Conservation (phyloP, 2,329 filamentous ascomycete genomes). For the Aspergillus fischeri region DNA sequence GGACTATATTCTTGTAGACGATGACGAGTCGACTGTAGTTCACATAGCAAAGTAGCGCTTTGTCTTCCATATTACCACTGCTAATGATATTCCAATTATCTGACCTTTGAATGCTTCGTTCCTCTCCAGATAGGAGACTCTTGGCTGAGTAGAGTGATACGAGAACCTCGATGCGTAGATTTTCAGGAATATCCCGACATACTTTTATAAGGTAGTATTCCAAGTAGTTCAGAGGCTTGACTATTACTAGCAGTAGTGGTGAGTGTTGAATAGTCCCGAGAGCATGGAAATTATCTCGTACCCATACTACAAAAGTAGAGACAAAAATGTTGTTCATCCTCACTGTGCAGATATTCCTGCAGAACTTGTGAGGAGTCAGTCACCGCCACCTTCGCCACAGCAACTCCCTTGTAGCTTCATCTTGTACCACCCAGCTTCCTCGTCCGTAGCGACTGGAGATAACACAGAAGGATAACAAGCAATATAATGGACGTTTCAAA, state of each 20-base stretch:
- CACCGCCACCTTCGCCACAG: background rate
- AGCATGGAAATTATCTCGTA: background rate
- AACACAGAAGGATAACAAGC: background rate
- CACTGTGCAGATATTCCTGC: background rate
- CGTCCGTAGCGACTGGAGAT: background rate
- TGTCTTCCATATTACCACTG: background rate
- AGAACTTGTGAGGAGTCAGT: background rate
- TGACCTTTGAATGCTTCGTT: background rate
- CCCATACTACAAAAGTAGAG: background rate
- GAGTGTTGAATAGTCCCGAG: background rate
- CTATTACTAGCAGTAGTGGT: background rate
- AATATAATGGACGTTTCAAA: slow-evolving; percentile 20
- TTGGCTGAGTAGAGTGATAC: background rate
- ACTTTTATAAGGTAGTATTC: background rate
- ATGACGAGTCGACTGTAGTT: background rate
- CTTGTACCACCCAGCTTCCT: background rate
- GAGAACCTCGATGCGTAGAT: background rate
- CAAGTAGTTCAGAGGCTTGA: too few relatives aligned
- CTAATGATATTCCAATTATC: too few relatives aligned
- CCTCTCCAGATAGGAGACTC: background rate
- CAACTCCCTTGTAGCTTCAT: background rate
- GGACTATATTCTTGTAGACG: background rate
- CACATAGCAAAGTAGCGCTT: background rate
- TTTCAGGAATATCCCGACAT: background rate
- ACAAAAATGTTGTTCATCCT: background rate